Conservation (phyloP, 345 rosid genomes). For the Citrus sinensis region DVS_A1.0 CM039168.1:813001-813500, state of each 20-base stretch:
- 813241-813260: constrained; percentile 5
- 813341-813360: not conserved
- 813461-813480: not conserved
- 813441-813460: constrained; percentile 2
- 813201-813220: constrained; percentile 30
- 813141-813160: constrained; percentile 34
- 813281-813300: constrained; percentile 43
- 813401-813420: constrained; percentile 6
- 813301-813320: constrained; percentile 49
- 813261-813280: constrained; percentile 23
- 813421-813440: not conserved
- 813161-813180: constrained; percentile 25
- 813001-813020: constrained; percentile 51
- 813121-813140: constrained; percentile 49
- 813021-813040: constrained; percentile 43
- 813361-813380: constrained; percentile 19
- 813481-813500: not conserved
- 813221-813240: constrained; percentile 25
- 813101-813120: constrained; percentile 50
- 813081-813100: constrained; percentile 45
- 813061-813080: constrained; percentile 54
- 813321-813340: constrained; percentile 7
- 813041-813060: constrained; percentile 59
- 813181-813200: constrained; percentile 30
- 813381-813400: constrained; percentile 22